Evolutionary conservation across 2,329 filamentous ascomycete species (phyloP), one percentile per base, ranked within the genome.

Genomic region (Cephalotrichum gorgonifer): DNA sequence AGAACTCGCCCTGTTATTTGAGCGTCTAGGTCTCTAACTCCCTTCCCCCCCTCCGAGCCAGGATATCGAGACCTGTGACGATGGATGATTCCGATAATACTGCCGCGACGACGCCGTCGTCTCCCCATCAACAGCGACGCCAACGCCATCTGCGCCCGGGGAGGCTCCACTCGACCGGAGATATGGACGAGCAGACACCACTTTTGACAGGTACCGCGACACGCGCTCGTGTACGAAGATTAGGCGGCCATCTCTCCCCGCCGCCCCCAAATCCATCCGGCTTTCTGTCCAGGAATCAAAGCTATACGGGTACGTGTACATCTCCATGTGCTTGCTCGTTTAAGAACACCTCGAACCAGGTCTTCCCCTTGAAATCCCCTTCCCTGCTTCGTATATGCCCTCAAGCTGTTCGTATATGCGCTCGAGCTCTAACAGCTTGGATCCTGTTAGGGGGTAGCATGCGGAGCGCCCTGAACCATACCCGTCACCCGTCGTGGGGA

Each of bases 401-500:
- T 6, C 41, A 28, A 12, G 28, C 42, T 28, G 22, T 43, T 39
- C n/a, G n/a, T n/a, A n/a, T n/a, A n/a, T 25, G 28, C 11, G 4
- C 15, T 6, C 41, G 27, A 12, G 28, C 42, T 28, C n/a, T 11
- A 17, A 22, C 12, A n/a, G n/a, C n/a, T n/a, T n/a, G n/a, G n/a
- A n/a, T n/a, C n/a, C n/a, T n/a, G 22, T 43, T 39, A 31, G 35
- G 25, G 11, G 71, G 67, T 39, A 68, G 62, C 52, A 54, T 63
- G 49, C 60, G 65, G 45, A 60, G 62, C 44, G 58, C 63, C 25
- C 69, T 70, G 52, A 69, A 80, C 56, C 76, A 83, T 61, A 76
- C 69, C 56, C 75, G 80, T 42, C 71, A 73, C 41, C 72, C 71
- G 22, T 84, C 80, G 15, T 81, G 74, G 72, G 70, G 78, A 17